These are phyloP conservation scores for Fragilaria radians DNA, from an alignment of 108 stramenopile species.

Conservation along the genomic window DNA sequence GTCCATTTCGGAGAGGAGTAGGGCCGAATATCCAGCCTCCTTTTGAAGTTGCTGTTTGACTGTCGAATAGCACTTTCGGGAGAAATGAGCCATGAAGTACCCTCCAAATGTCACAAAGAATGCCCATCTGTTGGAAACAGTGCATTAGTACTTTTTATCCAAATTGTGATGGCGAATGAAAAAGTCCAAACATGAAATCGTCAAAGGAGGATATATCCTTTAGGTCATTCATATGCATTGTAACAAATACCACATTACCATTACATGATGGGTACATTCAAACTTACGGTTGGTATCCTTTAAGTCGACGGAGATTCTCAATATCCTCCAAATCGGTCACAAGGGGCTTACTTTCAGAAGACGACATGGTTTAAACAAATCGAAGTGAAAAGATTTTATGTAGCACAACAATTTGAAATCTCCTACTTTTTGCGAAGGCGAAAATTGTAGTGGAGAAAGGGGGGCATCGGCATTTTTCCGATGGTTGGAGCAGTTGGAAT, in stretches of 20 bases:
- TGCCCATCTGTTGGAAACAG: conserved; percentile 53
- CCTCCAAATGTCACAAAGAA: conserved; percentile 92
- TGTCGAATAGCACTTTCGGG: conserved; percentile 94
- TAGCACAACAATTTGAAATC: no score
- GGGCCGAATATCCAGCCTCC: conserved; percentile 63
- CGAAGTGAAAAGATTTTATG: no score
- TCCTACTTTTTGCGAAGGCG: no score
- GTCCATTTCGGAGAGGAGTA: conserved; percentile 88
- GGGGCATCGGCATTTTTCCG: no score
- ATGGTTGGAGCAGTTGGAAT: no score
- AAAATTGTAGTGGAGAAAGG: no score
- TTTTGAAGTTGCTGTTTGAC: conserved; percentile 85
- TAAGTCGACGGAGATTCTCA: conserved; percentile 64
- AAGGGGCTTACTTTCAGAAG: conserved; percentile 69
- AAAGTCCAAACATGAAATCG: conserved; percentile 7
- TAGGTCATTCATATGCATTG: neutral
- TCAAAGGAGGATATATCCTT: neutral
- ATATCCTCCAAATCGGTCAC: conserved; percentile 41
- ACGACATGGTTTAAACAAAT: no score
- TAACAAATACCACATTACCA: neutral
- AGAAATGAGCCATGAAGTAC: conserved; percentile 94
- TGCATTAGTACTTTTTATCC: conserved; percentile 3
- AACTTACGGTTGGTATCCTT: conserved; percentile 85
- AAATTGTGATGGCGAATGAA: conserved; percentile 6
- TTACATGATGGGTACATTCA: neutral